Evolutionary conservation across 352 stramenopile species (phyloP).

Genomic region (Pelagophyceae sp.): DNA sequence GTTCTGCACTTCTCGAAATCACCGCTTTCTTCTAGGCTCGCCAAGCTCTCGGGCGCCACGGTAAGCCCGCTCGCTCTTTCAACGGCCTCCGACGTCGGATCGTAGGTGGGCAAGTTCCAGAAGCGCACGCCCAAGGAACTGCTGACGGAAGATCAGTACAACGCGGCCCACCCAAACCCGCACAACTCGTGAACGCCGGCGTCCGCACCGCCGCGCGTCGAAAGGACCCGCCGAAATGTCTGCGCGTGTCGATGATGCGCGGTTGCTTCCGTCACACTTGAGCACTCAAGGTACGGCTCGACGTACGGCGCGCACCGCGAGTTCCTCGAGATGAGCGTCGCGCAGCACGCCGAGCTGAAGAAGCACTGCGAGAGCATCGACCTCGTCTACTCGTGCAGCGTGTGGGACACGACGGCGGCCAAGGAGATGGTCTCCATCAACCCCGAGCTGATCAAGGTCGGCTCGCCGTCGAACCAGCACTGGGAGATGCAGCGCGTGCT

Average conservation of each 20-base stretch:
- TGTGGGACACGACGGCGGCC: slow-evolving; percentile 16
- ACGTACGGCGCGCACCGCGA: slow-evolving; percentile 18
- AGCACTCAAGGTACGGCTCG: not conserved
- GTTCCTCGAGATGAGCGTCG: slow-evolving; percentile 8
- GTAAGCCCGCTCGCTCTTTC: not conserved
- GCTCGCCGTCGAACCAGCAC: not conserved
- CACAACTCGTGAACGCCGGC: no score
- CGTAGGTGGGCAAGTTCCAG: slow-evolving; percentile 9
- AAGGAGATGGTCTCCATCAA: not conserved
- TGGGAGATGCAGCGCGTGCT: slow-evolving; percentile 12
- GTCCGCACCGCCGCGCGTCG: no score
- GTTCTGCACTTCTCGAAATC: no score
- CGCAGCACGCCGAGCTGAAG: not conserved
- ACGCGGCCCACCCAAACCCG: slow-evolving; percentile 2
- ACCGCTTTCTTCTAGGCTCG: not conserved
- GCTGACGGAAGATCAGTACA: slow-evolving; percentile 16
- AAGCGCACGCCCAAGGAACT: slow-evolving; percentile 4
- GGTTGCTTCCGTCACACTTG: no score
- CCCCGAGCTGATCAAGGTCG: not conserved
- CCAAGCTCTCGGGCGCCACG: not conserved
- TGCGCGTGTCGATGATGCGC: no score
- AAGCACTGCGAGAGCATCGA: slow-evolving; percentile 4
- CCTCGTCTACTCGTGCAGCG: not conserved
- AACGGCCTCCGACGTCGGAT: no score
- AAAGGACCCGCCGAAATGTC: not conserved